A percentile compares a stretch with the other conserved stretches of the same genome.
These are phyloP conservation scores for Anethum foeniculum DNA, from an alignment of 140 eudicot genomes.

Conservation along the genomic window DNA sequence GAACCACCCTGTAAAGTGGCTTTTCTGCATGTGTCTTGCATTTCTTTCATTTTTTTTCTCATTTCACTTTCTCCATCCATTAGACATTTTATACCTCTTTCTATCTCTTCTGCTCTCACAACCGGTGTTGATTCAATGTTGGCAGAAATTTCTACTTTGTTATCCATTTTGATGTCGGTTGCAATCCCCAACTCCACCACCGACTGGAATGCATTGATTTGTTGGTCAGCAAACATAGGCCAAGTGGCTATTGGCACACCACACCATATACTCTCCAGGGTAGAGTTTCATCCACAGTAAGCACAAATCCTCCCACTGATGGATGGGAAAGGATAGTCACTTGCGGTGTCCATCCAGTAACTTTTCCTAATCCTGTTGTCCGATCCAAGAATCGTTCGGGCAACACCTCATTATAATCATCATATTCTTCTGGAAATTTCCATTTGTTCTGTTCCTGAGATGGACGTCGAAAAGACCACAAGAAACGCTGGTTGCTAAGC, in stretches of 20 bases:
- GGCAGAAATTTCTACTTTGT: too few relatives aligned
- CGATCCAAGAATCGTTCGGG: neutral
- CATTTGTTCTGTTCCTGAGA: neutral
- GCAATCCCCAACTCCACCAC: too few relatives aligned
- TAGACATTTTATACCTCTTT: too few relatives aligned
- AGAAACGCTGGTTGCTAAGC: neutral
- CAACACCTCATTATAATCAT: neutral
- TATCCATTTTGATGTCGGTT: too few relatives aligned
- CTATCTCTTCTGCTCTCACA: too few relatives aligned
- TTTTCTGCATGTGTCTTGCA: neutral
- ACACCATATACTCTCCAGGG: slow-evolving; percentile 2
- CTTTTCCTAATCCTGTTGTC: neutral
- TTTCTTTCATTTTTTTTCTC: neutral
- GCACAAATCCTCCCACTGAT: neutral
- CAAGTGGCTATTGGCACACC: slow-evolving; percentile 4
- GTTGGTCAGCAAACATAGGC: neutral
- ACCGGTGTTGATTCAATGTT: too few relatives aligned
- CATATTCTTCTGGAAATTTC: neutral
- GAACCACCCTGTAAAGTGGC: neutral
- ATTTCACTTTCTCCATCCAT: too few relatives aligned
- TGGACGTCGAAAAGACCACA: neutral
- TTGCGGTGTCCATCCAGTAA: neutral
- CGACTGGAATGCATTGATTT: neutral
- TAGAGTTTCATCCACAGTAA: neutral
- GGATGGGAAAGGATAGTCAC: neutral